A percentile compares a stretch with the other conserved stretches of the same genome.
Evolutionary conservation across 148 eudicot species (phyloP).

Genomic region (Nepenthes mirabilis): DNA sequence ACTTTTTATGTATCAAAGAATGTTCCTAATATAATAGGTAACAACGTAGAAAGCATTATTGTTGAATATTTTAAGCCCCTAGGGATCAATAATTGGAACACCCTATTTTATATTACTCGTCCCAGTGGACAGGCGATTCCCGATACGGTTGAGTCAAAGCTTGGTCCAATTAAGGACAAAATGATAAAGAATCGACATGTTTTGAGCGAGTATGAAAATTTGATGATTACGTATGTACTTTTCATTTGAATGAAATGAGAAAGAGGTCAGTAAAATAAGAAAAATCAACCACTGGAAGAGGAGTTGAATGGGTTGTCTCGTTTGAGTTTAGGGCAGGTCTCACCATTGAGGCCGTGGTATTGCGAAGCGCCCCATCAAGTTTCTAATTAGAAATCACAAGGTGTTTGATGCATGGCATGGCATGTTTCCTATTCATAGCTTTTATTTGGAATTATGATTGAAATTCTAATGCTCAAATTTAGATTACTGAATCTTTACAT

Average conservation of each 20-base stretch:
- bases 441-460: too few species aligned
- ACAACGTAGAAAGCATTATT: neutral
- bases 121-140: neutral
- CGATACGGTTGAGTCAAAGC: neutral
- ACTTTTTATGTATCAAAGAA: neutral
- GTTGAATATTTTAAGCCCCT: neutral
- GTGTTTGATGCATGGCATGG: too few species aligned
- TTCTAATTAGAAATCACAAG: too few species aligned
- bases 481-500: too few species aligned
- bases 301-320: neutral
- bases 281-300: neutral
- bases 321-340: conserved; percentile 1
- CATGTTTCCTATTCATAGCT: too few species aligned
- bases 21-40: neutral
- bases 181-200: neutral
- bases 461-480: too few species aligned
- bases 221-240: neutral
- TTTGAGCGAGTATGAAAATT: neutral
- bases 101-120: neutral
- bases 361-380: neutral
- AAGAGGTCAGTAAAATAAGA: conserved; percentile 1
- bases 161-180: neutral
- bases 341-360: conserved; percentile 1
- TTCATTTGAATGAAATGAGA: conserved; percentile 5
- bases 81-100: conserved; percentile 2